These are phyloP conservation scores for Serendipita indica DNA, from an alignment of 768 basidiomycete genomes.

Conservation along the genomic window DNA sequence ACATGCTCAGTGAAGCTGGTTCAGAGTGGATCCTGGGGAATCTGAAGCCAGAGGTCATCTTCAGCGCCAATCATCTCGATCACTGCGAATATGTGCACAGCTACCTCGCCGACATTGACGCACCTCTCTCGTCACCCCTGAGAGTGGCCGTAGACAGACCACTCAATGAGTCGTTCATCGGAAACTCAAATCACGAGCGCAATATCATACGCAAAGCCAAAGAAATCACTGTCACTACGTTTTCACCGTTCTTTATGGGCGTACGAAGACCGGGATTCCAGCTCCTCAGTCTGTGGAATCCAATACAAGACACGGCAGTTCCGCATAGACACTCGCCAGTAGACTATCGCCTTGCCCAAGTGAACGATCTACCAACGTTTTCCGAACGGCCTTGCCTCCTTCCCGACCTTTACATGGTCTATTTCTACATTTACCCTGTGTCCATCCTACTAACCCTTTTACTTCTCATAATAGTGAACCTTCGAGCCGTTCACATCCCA, in stretches of 20 bases:
- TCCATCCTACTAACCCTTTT: conserved; percentile 44
- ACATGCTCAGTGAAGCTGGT: conserved; percentile 54
- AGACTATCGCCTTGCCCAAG: too few relatives aligned
- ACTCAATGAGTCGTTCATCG: too few relatives aligned
- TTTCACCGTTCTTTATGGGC: conserved; percentile 85
- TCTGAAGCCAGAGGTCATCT: conserved; percentile 51
- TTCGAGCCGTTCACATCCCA: too few relatives aligned
- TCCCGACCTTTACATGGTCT: conserved; percentile 73
- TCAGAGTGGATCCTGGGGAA: conserved; percentile 50
- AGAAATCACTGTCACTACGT: conserved; percentile 79
- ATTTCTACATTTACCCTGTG: conserved; percentile 56
- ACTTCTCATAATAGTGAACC: too few relatives aligned
- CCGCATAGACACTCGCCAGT: too few relatives aligned
- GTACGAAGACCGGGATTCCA: conserved; percentile 78
- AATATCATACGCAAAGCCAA: conserved; percentile 25
- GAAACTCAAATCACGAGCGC: too few relatives aligned
- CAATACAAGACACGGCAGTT: too few relatives aligned
- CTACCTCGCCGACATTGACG: conserved; percentile 18
- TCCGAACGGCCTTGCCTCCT: conserved; percentile 59
- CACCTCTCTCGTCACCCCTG: too few relatives aligned
- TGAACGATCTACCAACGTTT: conserved; percentile 30
- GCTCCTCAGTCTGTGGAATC: conserved; percentile 34
- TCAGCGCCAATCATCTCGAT: conserved; percentile 93
- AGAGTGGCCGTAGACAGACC: too few relatives aligned
- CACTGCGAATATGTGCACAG: conserved; percentile 68